Evolutionary conservation across 768 basidiomycete genomes (phyloP), one percentile per base, ranked within the genome.

Genomic region (Boletus vermiculosoides): DNA sequence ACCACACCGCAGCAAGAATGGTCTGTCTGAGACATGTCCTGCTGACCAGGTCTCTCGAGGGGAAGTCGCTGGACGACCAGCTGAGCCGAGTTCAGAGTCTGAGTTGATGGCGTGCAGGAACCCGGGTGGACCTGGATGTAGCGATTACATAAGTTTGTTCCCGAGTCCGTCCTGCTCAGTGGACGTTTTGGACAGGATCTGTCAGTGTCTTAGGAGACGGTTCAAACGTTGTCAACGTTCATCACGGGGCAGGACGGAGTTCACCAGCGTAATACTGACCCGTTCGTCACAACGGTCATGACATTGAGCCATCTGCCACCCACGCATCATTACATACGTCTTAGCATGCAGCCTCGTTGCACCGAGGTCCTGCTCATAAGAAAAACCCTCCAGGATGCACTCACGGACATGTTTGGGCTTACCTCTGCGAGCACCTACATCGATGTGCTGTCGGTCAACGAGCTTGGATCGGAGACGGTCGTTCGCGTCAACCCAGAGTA

Each of bases 371-470:
- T 86, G 8, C 69, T 69, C 42, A 63, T 87, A 28, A 73, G 86
- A 20, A 86, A 83, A 67, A 56, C 75, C 3, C 66, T 89, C 22
- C 83, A 85, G 62, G 81, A 85, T 30, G 76, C 80, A 0, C 71
- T 88, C 40, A 52, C 73, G 9, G 80, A 83, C 62, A 73, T 77
- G 10, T 86, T 86, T 60, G 87, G 87, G 4, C 56, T 78, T 40
- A 80, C 81, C 4, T 72, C 72, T 10, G 77, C 85, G 1, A 74
- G 77, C 46, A 77, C 75, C 2, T 80, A 84, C 57, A 56, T 88
- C 33, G 87, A 89, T 62, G 68, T 89, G 11, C 70, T 90, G 18
- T 84, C 81, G 77, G 62, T 85, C 10, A 46, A 60, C 50, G 71
- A 65, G 47, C 44, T 39, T 6, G 70, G 63, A 1, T 57, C 67